Evolutionary conservation across 1,284 basidiomycete genomes (phyloP), one percentile per base, ranked within the genome.

Genomic region (Cutaneotrichosporon sp.): DNA sequence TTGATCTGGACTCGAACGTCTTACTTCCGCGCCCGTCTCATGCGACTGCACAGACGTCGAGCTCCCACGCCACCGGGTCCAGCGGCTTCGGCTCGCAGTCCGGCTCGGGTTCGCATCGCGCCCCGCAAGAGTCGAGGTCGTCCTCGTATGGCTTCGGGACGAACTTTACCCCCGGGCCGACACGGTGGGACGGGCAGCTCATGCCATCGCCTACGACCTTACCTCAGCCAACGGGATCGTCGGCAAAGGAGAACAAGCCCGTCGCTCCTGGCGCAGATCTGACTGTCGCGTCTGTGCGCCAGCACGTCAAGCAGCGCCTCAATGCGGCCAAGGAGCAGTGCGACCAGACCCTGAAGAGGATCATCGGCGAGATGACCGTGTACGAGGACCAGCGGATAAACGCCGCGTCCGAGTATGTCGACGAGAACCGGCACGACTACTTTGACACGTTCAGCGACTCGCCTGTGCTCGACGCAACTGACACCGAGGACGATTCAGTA

Each of bases 241-340:
- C 33, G 58, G 11, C 47, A 8, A 62, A 54, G 29, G 64, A 55
- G 22, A 63, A 57, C 61, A 58, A 55, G 52, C 70, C 72, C 0
- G 73, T 76, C 3, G 72, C 74, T 6, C 72, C 72, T 10, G 74
- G 72, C 20, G 70, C 73, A 0, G 76, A 76, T 4, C 63, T 80
- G 34, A 78, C 76, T 6, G 67, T 76, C 8, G 72, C 91, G 49
- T 95, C 94, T 71, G 94, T 98, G 64, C 85, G 91, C 59, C 87
- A 92, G 62, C 95, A 98, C 82, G 92, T 98, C 72, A 92, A 91
- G 52, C 87, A 93, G 70, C 89, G 95, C 59, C 87, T 98, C 77
- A 90, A 90, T 78, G 89, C 89, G 1, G 94, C 95, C 62, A 99
- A 99, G 83, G 87, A 90, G 58, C 90, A 91, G 68, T 99, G 95